Evolutionary conservation across 2,329 filamentous ascomycete species (phyloP).

Genomic region (Fusarium sp.): DNA sequence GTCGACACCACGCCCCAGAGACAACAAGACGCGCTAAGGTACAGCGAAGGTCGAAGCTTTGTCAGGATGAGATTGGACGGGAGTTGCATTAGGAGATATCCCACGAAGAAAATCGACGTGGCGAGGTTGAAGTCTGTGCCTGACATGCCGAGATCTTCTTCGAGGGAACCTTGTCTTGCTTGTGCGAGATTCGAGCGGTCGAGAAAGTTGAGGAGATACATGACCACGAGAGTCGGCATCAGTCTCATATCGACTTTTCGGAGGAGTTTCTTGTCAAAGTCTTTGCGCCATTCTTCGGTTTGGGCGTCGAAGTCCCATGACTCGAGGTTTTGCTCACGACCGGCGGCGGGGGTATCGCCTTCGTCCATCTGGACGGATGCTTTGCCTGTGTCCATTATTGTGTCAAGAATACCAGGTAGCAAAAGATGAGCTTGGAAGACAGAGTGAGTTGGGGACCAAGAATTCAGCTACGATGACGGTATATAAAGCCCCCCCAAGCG

Average conservation of each 20-base stretch:
- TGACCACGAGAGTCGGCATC: conserved; percentile 61
- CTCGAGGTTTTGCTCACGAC: conserved; percentile 3
- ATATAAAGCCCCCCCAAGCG: not conserved
- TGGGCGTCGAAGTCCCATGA: conserved; percentile 22
- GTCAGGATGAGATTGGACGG: conserved; percentile 68
- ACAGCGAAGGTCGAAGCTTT: conserved; percentile 60
- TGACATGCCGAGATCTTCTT: conserved; percentile 60
- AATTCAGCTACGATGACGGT: not conserved
- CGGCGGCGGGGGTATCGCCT: not conserved
- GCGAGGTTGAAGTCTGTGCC: conserved; percentile 67
- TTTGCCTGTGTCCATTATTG: conserved; percentile 16
- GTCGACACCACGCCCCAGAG: conserved; percentile 52
- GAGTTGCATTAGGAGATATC: conserved; percentile 68
- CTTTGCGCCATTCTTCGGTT: conserved; percentile 26
- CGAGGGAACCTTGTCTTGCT: conserved; percentile 61
- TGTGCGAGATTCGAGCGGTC: conserved; percentile 63
- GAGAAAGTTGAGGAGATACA: conserved; percentile 65
- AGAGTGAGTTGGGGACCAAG: not conserved
- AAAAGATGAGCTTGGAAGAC: not conserved
- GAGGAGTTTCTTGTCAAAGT: conserved; percentile 47
- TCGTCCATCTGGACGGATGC: conserved; percentile 26
- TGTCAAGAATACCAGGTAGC: not conserved
- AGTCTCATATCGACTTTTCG: conserved; percentile 61
- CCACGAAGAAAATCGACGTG: conserved; percentile 68
- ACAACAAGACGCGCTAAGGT: conserved; percentile 58